phyloP scores from a whole-genome alignment of 331 rosid genomes.

The Dryas integrifolia region DNA sequence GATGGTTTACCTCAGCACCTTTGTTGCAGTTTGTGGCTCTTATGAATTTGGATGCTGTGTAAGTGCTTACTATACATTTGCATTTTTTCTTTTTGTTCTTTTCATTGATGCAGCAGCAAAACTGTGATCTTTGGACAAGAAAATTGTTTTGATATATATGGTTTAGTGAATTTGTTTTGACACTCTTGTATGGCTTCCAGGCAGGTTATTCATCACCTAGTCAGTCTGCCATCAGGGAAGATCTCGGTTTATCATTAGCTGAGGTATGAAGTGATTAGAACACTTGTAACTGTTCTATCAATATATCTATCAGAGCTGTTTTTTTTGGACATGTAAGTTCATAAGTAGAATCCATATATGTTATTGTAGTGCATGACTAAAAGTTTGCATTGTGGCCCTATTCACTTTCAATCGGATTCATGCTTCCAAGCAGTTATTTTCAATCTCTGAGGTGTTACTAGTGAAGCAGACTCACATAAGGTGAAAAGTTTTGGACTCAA shows the following conservation, averaged over 20 bases:
- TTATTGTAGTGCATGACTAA: background rate
- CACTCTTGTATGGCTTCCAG: constrained; percentile 38
- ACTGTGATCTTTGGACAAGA: background rate
- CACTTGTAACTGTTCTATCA: background rate
- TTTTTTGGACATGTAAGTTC: background rate
- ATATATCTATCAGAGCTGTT: background rate
- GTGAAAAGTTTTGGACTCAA: background rate
- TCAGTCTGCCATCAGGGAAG: constrained; percentile 63
- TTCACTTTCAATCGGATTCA: too few relatives aligned
- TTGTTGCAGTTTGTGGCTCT: constrained; percentile 52
- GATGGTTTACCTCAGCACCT: constrained; percentile 49
- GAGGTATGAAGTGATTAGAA: constrained; percentile 44
- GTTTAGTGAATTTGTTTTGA: background rate
- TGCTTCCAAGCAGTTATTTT: background rate
- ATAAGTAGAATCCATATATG: background rate
- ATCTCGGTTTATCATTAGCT: constrained; percentile 62
- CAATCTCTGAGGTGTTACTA: background rate
- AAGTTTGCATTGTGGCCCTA: background rate
- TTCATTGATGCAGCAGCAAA: background rate
- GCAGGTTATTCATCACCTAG: constrained; percentile 94
- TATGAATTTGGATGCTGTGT: constrained; percentile 52
- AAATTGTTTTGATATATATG: background rate
- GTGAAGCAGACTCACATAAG: background rate
- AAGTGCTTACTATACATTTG: background rate
- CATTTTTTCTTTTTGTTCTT: background rate